Percentiles rank a stretch among this genome's conserved stretches.
phyloP scores from a whole-genome alignment of 345 rosid genomes.

The Sonneratia alba region DNA sequence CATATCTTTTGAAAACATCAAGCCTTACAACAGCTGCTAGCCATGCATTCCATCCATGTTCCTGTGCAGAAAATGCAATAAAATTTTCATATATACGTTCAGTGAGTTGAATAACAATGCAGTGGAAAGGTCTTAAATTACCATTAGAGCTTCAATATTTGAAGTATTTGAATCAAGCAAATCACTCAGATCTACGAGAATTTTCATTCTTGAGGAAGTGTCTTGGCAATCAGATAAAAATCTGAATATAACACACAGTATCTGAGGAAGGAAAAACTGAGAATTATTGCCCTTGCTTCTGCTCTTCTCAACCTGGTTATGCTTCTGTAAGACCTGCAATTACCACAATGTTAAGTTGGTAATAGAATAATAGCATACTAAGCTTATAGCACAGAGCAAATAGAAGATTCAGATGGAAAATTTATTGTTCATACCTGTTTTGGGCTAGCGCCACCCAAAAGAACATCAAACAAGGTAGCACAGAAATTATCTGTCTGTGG shows the following conservation, averaged over 20 bases:
- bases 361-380: background rate
- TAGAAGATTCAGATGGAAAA: background rate
- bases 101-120: background rate
- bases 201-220: constrained; percentile 52
- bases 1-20: constrained; percentile 54
- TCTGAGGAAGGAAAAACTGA: constrained; percentile 80
- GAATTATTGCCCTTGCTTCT: constrained; percentile 52
- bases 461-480: constrained; percentile 87
- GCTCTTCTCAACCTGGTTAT: constrained; percentile 47
- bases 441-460: constrained; percentile 99
- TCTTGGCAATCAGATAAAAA: constrained; percentile 61
- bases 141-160: constrained; percentile 91
- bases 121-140: constrained; percentile 17
- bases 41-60: constrained; percentile 94
- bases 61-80: constrained; percentile 30
- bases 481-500: constrained; percentile 79
- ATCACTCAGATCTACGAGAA: constrained; percentile 66
- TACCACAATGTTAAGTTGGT: constrained; percentile 6
- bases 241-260: constrained; percentile 60
- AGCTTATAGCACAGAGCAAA: background rate
- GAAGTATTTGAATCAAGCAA: constrained; percentile 79
- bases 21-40: constrained; percentile 60
- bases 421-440: constrained; percentile 55
- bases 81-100: background rate
- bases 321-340: constrained; percentile 74